Evolutionary conservation across 176 grass and related monocot species (phyloP).

Genomic region (Eragrostis curvula): DNA sequence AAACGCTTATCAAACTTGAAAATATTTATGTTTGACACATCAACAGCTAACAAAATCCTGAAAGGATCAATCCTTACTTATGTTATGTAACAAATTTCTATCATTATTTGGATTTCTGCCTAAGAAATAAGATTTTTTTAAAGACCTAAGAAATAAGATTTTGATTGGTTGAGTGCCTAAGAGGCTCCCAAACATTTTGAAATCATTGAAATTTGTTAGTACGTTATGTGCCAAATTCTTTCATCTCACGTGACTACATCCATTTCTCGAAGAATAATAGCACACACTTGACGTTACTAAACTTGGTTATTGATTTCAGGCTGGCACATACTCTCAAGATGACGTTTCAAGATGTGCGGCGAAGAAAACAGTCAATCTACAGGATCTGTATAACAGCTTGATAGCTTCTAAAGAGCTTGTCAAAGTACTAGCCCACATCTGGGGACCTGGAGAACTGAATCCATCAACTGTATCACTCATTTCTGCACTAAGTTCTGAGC

Average conservation of each 20-base stretch:
- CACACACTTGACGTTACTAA: conserved; percentile 12
- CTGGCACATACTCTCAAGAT: conserved; percentile 35
- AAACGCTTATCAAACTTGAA: neutral
- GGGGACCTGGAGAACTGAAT: conserved; percentile 55
- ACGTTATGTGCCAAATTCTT: neutral
- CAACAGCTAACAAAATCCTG: neutral
- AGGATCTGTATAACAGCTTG: conserved; percentile 65
- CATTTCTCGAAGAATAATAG: neutral
- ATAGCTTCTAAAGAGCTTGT: conserved; percentile 79
- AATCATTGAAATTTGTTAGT: neutral
- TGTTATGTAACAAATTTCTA: neutral
- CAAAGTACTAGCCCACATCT: conserved; percentile 65
- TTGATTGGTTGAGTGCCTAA: neutral
- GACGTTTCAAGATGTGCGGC: conserved; percentile 31
- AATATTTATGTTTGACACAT: neutral
- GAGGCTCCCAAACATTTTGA: neutral
- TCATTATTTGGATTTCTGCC: neutral
- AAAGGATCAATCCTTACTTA: neutral
- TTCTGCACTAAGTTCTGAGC: conserved; percentile 62
- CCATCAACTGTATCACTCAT: conserved; percentile 66
- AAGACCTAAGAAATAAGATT: too few species aligned
- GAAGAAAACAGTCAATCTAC: conserved; percentile 42
- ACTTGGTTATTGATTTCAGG: conserved; percentile 22
- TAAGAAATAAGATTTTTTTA: too few species aligned
- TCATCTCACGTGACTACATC: neutral